Evolutionary conservation across 2,329 filamentous ascomycete species (phyloP).

Genomic region (Epichloe sibirici): DNA sequence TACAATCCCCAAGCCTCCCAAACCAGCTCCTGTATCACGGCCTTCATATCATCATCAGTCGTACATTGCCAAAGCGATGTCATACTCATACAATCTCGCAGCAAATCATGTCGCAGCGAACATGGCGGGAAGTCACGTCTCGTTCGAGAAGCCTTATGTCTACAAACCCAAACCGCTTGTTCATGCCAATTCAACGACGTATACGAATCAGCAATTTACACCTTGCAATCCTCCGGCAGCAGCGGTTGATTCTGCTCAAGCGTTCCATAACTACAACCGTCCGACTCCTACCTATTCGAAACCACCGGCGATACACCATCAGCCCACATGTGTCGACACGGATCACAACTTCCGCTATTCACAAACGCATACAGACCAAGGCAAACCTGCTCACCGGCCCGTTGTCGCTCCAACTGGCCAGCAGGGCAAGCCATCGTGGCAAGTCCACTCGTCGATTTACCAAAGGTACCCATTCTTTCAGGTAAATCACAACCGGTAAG

Average conservation of each 20-base stretch:
- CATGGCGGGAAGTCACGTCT: slow-evolving; percentile 6
- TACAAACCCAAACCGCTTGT: slow-evolving; percentile 36
- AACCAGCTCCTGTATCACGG: slow-evolving; percentile 19
- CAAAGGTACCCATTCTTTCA: slow-evolving; percentile 48
- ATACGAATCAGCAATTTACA: slow-evolving; percentile 15
- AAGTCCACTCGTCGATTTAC: slow-evolving; percentile 29
- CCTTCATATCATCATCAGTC: slow-evolving; percentile 9
- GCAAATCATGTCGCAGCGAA: slow-evolving; percentile 1
- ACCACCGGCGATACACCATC: neutral
- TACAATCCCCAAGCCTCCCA: slow-evolving; percentile 45
- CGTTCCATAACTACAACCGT: slow-evolving; percentile 9
- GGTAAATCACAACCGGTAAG: slow-evolving; percentile 45
- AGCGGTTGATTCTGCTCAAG: neutral
- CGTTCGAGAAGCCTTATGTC: slow-evolving; percentile 36
- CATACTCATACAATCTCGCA: slow-evolving; percentile 6
- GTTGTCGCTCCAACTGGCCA: slow-evolving; percentile 1
- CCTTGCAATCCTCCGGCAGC: slow-evolving; percentile 3
- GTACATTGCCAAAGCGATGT: slow-evolving; percentile 8
- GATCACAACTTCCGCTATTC: neutral
- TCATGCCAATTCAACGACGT: slow-evolving; percentile 4
- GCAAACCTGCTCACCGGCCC: neutral
- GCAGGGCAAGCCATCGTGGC: slow-evolving; percentile 19
- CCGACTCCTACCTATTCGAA: slow-evolving; percentile 3
- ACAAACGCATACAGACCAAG: slow-evolving; percentile 4
- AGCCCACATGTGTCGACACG: neutral